Evolutionary conservation across 352 stramenopile species (phyloP), one percentile per base, ranked within the genome.

Genomic region (Phytophthora litchii): DNA sequence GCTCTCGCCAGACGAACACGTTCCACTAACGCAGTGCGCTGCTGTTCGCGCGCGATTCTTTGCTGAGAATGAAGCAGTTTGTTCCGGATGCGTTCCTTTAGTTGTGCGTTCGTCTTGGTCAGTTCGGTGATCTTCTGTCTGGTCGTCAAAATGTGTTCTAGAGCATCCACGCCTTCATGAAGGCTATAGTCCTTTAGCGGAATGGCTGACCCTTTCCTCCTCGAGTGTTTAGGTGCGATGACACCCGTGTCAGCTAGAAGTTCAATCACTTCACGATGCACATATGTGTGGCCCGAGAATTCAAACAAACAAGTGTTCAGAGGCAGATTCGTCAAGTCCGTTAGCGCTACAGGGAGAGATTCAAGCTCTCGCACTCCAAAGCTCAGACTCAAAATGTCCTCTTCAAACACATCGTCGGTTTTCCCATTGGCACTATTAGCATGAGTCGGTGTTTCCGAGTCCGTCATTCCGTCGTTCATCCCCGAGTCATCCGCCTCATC

Each of bases 291-390:
- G 10, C 78, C 75, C 17, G 74, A 77, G 51, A 93, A 90, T 61
- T 93, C 83, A 12, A 93, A 88, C 10, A 93, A 67, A 49, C 81
- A 91, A 48, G 83, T 91, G 45, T 93, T 93, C 44, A 93, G 54
- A n/a, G 83, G 83, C 29, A 93, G 56, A 40, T 87, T 93, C 19
- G 69, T 65, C 44, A 90, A 61, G 36, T 93, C 83, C 6, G 76
- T 63, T 5, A 93, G 52, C 3, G 48, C 54, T 43, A 88, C 72
- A 2, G 83, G 83, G 16, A 93, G 70, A 45, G 78, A 76, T 54
- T 90, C 80, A 3, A 93, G 75, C 47, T 93, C 83, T 38, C 72
- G 71, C 36, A 91, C 69, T 13, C 70, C 86, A 67, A 91, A 89
- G 40, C 62, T 75, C 25, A 89, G 53, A 53, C 58, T 67, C 20